These are phyloP conservation scores for Camptophora hylomeconis DNA, from an alignment of 2,329 filamentous ascomycete genomes.

Conservation along the genomic window DNA sequence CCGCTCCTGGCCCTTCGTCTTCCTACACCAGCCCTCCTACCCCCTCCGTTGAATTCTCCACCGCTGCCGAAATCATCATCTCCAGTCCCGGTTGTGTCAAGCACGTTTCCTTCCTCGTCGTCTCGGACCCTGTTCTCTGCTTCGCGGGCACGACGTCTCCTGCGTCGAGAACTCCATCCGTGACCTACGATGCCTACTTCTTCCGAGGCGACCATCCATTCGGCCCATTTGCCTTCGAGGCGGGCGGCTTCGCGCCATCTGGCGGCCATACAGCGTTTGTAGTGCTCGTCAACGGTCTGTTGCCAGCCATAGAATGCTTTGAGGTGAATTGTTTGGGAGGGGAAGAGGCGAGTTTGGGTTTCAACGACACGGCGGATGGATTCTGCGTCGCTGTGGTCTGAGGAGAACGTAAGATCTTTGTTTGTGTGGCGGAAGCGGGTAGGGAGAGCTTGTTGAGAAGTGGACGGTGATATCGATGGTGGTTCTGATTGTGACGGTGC, in stretches of 20 bases:
- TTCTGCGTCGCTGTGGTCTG: conserved; percentile 10
- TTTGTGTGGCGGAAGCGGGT: conserved; percentile 4
- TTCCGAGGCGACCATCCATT: conserved; percentile 85
- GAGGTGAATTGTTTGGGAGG: conserved; percentile 66
- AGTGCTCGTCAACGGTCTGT: conserved; percentile 87
- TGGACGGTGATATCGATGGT: background rate
- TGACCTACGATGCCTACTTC: conserved; percentile 54
- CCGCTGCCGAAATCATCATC: conserved; percentile 19
- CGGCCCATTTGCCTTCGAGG: conserved; percentile 83
- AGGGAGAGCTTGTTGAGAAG: conserved; percentile 1
- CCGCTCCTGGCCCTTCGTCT: conserved; percentile 52
- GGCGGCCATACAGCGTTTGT: conserved; percentile 66
- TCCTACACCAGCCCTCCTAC: conserved; percentile 20
- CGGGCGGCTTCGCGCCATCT: conserved; percentile 61
- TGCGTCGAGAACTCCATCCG: conserved; percentile 50
- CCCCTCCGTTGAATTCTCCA: conserved; percentile 17
- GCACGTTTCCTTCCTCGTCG: conserved; percentile 52
- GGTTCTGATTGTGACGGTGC: conserved; percentile 5
- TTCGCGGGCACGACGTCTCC: conserved; percentile 66
- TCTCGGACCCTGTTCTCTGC: conserved; percentile 68
- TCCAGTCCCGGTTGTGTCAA: conserved; percentile 18
- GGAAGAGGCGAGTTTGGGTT: conserved; percentile 40
- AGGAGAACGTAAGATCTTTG: too few relatives aligned
- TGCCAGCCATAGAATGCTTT: conserved; percentile 96
- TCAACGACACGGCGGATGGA: conserved; percentile 12